A percentile compares a stretch with the other conserved stretches of the same genome.
phyloP scores from a whole-genome alignment of 768 basidiomycete genomes.

The Naganishia antarctica region DNA sequence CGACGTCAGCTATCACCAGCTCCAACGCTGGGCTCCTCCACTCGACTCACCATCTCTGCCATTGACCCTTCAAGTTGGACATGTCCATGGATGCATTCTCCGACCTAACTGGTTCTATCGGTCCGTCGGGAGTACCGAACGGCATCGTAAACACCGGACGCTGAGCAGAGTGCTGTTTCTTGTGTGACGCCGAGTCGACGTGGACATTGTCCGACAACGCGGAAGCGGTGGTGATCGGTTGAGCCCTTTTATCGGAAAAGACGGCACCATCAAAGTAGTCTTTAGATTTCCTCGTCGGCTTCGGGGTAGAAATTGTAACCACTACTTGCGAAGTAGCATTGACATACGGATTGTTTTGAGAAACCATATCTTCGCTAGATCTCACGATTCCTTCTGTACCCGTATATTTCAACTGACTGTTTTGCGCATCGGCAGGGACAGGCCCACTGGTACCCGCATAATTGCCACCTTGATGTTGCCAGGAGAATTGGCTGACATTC shows the following conservation, averaged over 20 bases:
- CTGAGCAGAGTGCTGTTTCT: slow-evolving; percentile 28
- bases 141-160: slow-evolving; percentile 15
- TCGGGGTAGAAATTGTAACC: background rate
- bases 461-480: background rate
- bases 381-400: background rate
- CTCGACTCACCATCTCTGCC: slow-evolving; percentile 23
- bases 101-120: background rate
- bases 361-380: background rate
- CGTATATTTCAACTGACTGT: background rate
- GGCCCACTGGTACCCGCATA: background rate
- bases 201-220: background rate
- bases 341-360: slow-evolving; percentile 15
- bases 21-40: background rate
- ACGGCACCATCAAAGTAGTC: slow-evolving; percentile 19
- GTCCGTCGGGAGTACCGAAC: slow-evolving; percentile 7
- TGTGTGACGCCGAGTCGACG: background rate
- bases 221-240: too few species aligned
- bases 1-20: too few species aligned
- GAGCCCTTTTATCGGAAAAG: slow-evolving; percentile 15
- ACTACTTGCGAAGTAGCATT: background rate
- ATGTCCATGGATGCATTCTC: background rate
- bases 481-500: slow-evolving; percentile 5
- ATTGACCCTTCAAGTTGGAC: slow-evolving; percentile 29
- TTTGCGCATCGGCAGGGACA: background rate
- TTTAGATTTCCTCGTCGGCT: slow-evolving; percentile 18